Base-by-base conservation (phyloP, 768 basidiomycete genomes). In the Suillus lakei region DNA sequence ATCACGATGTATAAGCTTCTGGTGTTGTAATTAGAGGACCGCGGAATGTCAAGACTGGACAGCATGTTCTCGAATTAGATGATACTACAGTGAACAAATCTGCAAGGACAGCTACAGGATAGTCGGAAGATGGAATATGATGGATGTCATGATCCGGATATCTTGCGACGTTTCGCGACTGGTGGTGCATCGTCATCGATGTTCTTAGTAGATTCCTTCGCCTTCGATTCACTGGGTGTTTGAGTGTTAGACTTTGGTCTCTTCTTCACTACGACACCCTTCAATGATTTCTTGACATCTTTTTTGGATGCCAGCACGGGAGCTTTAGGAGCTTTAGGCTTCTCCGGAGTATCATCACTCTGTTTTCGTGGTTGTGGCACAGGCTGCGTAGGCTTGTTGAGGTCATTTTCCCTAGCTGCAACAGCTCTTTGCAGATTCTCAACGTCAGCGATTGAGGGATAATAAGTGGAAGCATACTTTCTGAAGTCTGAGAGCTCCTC, bases 181-280 rank as follows among this genome's bases (percentile, higher is more conserved):
- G 84, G 86, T 63, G 75, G 72, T 21, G 68, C 70, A 60, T 74
- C 76, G 38, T 66, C 66, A 60, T 60, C 60, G 26, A 75, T 70
- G 56, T 77, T 72, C 18, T 70, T 67, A 13, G 63, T 26, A 56
- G 69, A 36, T 34, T 69, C 67, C 34, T 67, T 51, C 38, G 69
- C 62, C 32, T 70, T 67, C 51, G 71, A 51, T 64, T 60, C 54
- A 43, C 70, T 61, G 60, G 74, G 58, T 9, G 70, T 59, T 38
- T 71, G 65, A 54, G 70, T 60, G 7, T 71, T 55, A 36, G 81
- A 50, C 72, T 90, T 92, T 16, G 80, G 64, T 74, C 87, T 93
- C 76, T 89, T 93, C 81, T 93, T 95, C 58, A 92, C 87, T 18
- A 95, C 79, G 9, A 93, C 90, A 23, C 93, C 93, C 71, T 93